These are phyloP conservation scores for Vigna unguiculata DNA, from an alignment of 306 rosid genomes.

Conservation along the genomic window DNA sequence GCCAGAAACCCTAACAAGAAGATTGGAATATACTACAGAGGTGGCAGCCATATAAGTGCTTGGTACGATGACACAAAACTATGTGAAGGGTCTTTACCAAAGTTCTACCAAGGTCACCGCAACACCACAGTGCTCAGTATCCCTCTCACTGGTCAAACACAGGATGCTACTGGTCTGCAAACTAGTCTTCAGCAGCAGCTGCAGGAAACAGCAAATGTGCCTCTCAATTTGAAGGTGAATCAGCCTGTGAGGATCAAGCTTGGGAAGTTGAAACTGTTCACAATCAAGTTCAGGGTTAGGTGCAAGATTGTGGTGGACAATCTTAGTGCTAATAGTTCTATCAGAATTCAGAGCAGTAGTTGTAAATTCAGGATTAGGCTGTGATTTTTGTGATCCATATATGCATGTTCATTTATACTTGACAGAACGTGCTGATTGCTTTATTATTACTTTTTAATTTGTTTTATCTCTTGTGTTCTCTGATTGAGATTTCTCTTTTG, in stretches of 20 bases:
- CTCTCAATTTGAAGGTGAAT: conserved; percentile 57
- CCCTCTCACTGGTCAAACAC: conserved; percentile 54
- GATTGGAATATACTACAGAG: conserved; percentile 77
- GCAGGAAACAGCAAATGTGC: conserved; percentile 54
- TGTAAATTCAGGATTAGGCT: conserved; percentile 51
- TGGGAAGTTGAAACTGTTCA: conserved; percentile 73
- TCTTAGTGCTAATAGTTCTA: conserved; percentile 46
- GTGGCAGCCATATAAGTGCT: conserved; percentile 75
- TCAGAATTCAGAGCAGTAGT: conserved; percentile 44
- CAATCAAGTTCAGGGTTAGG: conserved; percentile 63
- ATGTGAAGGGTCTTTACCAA: conserved; percentile 71
- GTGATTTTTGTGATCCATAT: background rate
- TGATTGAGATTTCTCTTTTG: conserved; percentile 29
- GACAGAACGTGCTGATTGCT: conserved; percentile 14
- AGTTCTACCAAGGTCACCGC: conserved; percentile 80
- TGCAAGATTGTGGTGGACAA: conserved; percentile 66
- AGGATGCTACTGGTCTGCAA: conserved; percentile 52
- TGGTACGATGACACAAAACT: conserved; percentile 61
- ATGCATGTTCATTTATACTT: background rate
- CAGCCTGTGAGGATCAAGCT: conserved; percentile 83
- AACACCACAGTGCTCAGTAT: conserved; percentile 68
- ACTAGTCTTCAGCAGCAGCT: conserved; percentile 39
- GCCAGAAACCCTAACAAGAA: conserved; percentile 79
- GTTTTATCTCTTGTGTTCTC: conserved; percentile 35
- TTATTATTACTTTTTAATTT: conserved; percentile 29